Conservation (phyloP, 2,329 filamentous ascomycete species). For the Claviceps cyperi region DNA sequence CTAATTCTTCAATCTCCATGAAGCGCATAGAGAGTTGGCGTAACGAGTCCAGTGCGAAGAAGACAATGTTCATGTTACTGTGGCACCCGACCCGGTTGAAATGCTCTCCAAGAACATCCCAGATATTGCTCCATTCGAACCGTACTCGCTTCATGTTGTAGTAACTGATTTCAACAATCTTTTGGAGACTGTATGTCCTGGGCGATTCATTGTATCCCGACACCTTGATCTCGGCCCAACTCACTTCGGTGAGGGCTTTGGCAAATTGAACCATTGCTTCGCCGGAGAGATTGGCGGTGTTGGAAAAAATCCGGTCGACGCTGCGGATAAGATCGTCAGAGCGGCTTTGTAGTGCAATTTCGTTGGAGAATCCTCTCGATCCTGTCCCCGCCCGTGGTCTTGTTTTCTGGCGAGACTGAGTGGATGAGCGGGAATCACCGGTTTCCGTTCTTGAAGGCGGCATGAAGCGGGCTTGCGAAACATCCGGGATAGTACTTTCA, state of each 20-base stretch:
- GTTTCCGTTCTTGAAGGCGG: constrained; percentile 41
- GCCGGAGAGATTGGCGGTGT: constrained; percentile 82
- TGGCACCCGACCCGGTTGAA: constrained; percentile 98
- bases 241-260: constrained; percentile 81
- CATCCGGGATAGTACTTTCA: constrained; percentile 81
- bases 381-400: constrained; percentile 40
- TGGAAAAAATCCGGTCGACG: constrained; percentile 93
- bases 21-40: constrained; percentile 96
- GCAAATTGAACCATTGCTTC: constrained; percentile 96
- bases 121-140: constrained; percentile 97
- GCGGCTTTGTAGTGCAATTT: constrained; percentile 81
- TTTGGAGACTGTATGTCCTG: constrained; percentile 92
- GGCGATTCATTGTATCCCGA: constrained; percentile 93
- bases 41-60: constrained; percentile 90
- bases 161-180: constrained; percentile 96
- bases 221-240: constrained; percentile 97
- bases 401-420: constrained; percentile 37
- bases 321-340: constrained; percentile 87
- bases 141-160: constrained; percentile 99
- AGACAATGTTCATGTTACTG: constrained; percentile 90
- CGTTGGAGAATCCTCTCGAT: constrained; percentile 53
- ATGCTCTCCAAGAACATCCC: constrained; percentile 93
- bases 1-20: constrained; percentile 93
- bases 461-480: constrained; percentile 66
- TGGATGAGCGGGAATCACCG: constrained; percentile 49